Evolutionary conservation across 2,329 filamentous ascomycete species (phyloP), one percentile per base, ranked within the genome.

Genomic region (Leptographium lundbergii): DNA sequence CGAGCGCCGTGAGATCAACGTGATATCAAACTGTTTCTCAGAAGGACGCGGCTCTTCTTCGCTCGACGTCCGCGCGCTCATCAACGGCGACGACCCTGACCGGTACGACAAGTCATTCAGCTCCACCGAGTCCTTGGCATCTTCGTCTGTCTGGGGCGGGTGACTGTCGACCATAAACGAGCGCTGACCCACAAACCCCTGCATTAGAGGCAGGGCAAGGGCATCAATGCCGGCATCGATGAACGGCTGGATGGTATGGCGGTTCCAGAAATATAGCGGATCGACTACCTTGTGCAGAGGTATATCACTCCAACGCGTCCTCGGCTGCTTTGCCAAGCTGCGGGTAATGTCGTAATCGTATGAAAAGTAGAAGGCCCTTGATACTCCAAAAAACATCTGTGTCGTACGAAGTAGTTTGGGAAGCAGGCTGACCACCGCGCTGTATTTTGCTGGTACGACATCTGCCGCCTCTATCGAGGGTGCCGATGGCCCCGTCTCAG

Each of bases 291-390:
- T 82, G 69, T 89, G 81, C 4, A 96, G 74, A 6, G 91, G 85
- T 5, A 81, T 65, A 53, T 79, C 77, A 45, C 70, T 69, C 57
- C 71, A 69, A 61, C 81, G 69, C 58, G 64, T 58, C 51, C 64
- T 63, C 4, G 67, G 68, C 27, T 68, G 69, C 59, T 69, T 75
- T 3, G 73, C 71, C 59, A 84, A 67, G 62, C 81, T 84, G 59
- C 86, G 81, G 0, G 94, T 97, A 56, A 99, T 81, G 69, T 99
- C 91, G 69, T 92, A 81, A 64, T 99, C 94, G 70, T 99, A 96
- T 0, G 91, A 91, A 70, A 92, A 99, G 75, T 87, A 97, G 71
- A 96, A 97, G 69, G 89, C 96, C 63, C 81, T 81, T 0, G 87
- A 91, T 4, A 85, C 81, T 1, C 88, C 85, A 68, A 96, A 92